Conservation (phyloP, 2,329 filamentous ascomycete species). For the Aspergillus transmontanensis region DNA sequence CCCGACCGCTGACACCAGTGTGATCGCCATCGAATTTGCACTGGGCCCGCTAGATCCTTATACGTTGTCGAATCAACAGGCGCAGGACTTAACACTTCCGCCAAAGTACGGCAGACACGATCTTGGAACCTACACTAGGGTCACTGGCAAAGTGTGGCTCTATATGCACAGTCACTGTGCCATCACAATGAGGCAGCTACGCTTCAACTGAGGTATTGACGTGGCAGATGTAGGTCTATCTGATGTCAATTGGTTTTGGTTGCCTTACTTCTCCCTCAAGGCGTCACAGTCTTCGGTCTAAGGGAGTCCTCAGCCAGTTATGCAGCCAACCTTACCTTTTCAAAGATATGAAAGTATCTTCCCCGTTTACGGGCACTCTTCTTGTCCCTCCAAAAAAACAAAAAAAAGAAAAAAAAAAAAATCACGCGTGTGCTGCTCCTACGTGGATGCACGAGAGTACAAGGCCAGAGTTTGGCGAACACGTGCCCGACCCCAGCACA, state of each 20-base stretch:
- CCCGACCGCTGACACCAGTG: conserved; percentile 3
- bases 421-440: not conserved
- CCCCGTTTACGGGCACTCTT: not conserved
- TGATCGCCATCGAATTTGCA: conserved; percentile 1
- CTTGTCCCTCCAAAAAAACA: not conserved
- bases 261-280: not conserved
- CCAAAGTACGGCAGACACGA: conserved; percentile 7
- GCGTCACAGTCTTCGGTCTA: not conserved
- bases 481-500: not conserved
- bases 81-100: conserved; percentile 5
- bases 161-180: conserved; percentile 16
- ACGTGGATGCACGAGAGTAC: not conserved
- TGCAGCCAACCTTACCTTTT: not conserved
- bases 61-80: not conserved
- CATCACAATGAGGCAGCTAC: conserved; percentile 17
- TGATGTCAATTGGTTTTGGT: not conserved
- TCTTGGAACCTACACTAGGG: conserved; percentile 1
- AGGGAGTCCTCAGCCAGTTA: not conserved
- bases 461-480: not conserved
- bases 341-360: not conserved
- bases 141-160: conserved; percentile 8
- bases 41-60: not conserved
- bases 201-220: conserved; percentile 18
- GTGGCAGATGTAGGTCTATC: conserved; percentile 17
- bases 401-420: not conserved